Evolutionary conservation across 306 rosid genomes (phyloP).

Genomic region (Castanea sativa): DNA sequence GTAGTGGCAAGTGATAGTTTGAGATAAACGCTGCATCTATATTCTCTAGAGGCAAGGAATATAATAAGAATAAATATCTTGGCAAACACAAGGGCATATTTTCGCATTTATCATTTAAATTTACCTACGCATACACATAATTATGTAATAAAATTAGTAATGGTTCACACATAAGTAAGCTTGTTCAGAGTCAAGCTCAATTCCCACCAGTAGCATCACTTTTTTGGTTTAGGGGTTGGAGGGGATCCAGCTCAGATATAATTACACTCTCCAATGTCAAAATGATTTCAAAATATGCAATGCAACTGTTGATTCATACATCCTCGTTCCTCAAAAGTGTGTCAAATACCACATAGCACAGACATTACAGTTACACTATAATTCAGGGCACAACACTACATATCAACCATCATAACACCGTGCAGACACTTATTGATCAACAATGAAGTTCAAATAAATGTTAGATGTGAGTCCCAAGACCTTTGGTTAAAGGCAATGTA

Average conservation of each 20-base stretch:
- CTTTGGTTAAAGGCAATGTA: background rate
- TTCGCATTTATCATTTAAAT: no score
- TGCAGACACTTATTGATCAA: background rate
- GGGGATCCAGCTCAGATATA: background rate
- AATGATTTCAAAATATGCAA: background rate
- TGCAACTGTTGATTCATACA: background rate
- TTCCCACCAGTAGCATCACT: background rate
- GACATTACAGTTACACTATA: background rate
- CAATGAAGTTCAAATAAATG: background rate
- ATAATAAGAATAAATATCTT: background rate
- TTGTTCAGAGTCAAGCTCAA: background rate
- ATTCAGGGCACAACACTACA: background rate
- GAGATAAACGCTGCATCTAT: no score
- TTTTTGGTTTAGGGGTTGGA: background rate
- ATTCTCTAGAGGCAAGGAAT: no score
- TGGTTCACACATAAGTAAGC: no score
- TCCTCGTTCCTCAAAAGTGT: background rate
- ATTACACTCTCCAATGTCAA: background rate
- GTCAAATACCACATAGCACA: background rate
- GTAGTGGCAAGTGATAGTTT: no score
- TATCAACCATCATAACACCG: background rate
- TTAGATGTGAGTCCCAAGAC: background rate
- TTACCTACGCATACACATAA: no score
- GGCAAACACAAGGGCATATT: no score
- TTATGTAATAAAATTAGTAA: no score